These are phyloP conservation scores for Cercospora zeina DNA, from an alignment of 2,329 filamentous ascomycete species.

Conservation along the genomic window DNA sequence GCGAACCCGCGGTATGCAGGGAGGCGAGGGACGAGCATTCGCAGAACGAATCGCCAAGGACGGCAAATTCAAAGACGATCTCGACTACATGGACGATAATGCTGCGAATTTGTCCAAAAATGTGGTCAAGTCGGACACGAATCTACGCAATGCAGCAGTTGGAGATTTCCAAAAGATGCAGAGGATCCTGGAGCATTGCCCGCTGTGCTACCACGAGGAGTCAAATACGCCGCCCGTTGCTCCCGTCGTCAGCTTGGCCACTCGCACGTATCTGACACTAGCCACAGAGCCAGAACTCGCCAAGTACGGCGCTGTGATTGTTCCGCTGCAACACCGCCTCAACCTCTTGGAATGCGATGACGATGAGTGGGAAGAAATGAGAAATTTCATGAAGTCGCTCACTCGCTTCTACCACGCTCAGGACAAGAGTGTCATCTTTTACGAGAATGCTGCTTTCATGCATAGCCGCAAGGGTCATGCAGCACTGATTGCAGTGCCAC, in stretches of 20 bases:
- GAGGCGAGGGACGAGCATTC: constrained; percentile 73
- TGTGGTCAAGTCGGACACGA: constrained; percentile 83
- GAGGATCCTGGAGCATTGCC: constrained; percentile 79
- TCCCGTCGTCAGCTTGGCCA: constrained; percentile 81
- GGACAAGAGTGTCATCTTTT: constrained; percentile 90
- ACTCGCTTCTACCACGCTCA: constrained; percentile 93
- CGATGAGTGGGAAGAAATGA: constrained; percentile 98
- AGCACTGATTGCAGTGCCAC: constrained; percentile 78
- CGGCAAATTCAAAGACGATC: constrained; percentile 81
- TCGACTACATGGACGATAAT: constrained; percentile 98
- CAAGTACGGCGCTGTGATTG: constrained; percentile 80
- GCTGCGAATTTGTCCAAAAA: constrained; percentile 83
- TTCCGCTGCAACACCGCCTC: constrained; percentile 78
- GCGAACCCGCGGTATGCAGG: constrained; percentile 68
- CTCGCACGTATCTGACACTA: constrained; percentile 82
- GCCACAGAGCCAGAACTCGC: constrained; percentile 86
- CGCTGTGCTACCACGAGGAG: constrained; percentile 91
- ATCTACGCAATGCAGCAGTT: constrained; percentile 84
- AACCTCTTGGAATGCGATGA: constrained; percentile 98
- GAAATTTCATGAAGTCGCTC: constrained; percentile 97
- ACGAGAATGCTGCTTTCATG: constrained; percentile 89
- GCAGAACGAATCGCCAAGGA: constrained; percentile 95
- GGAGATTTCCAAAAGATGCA: constrained; percentile 88
- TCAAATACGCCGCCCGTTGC: constrained; percentile 69
- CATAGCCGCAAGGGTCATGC: constrained; percentile 73